Evolutionary conservation across 768 basidiomycete species (phyloP), one percentile per base, ranked within the genome.

Genomic region (Boletus vermiculosoides): DNA sequence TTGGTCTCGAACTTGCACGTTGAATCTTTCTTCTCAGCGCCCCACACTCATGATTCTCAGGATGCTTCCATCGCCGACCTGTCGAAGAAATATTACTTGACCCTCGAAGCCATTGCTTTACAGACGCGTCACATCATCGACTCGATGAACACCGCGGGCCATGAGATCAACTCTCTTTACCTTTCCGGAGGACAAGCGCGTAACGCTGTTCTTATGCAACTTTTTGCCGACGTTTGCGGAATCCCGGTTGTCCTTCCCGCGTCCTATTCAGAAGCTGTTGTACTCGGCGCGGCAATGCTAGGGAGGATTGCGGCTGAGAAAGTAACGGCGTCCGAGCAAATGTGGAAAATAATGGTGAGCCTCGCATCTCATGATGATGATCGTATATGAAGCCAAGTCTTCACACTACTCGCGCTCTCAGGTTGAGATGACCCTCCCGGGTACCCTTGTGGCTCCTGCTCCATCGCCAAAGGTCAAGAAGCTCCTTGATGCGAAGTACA

Each of bases 101-200:
- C 94, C 0, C 84, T 98, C 45, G 92, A 97, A 75, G 85, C 94
- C 20, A 95, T 99, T 71, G 90, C 94, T 16, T 83, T 97, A 23
- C 95, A 98, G 72, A 97, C 94, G 31, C 81, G 91, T 12, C 94
- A 97, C 72, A 98, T 99, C 71, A 78, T 98, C 57, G 91, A 94
- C 65, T 82, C 84, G 58, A 88, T 98, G 80, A 96, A 98, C 74
- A 70, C 68, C n/a, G 81, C 85, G 25, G 96, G 95, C 0, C 96
- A 98, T 73, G 67, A 77, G 20, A 86, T 99, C 65, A 80, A 81
- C 49, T 82, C 85, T 31, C 87, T 99, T 66, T 97, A 92, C 77
- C 89, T 98, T 83, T 90, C 86, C 50, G 94, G 95, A 36, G 90
- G 92, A 6, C 94, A 98, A 76, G 93, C 92, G 37, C 92, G 89